These are phyloP conservation scores for Talaromyces piceae DNA, from an alignment of 2,329 filamentous ascomycete species.

Conservation along the genomic window DNA sequence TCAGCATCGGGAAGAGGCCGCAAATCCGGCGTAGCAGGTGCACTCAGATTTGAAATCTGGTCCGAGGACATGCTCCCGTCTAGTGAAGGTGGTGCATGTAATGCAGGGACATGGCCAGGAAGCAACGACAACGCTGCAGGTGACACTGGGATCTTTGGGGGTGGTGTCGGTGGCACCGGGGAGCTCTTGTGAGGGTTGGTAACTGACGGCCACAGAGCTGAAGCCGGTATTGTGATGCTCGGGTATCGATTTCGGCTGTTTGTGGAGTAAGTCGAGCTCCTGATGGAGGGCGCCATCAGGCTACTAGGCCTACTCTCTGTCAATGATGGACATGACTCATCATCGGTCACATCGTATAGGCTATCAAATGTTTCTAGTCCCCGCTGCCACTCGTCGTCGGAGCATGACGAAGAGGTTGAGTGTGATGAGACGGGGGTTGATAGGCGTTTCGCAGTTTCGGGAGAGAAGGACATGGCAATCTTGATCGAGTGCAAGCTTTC, in stretches of 20 bases:
- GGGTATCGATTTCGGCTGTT: conserved; percentile 46
- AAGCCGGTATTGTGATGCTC: conserved; percentile 52
- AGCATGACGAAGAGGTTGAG: conserved; percentile 24
- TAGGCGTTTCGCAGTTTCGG: conserved; percentile 15
- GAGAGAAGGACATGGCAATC: conserved; percentile 14
- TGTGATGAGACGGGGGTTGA: conserved; percentile 27
- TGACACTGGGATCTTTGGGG: conserved; percentile 60
- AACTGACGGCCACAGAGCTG: conserved; percentile 49
- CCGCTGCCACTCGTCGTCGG: conserved; percentile 55
- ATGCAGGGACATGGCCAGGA: conserved; percentile 61
- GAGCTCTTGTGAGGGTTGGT: conserved; percentile 46
- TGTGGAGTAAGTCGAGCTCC: conserved; percentile 29
- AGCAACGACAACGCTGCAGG: conserved; percentile 68
- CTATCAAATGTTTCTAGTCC: conserved; percentile 74
- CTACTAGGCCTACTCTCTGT: conserved; percentile 44
- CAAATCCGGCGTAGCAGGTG: conserved; percentile 74
- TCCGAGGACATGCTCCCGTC: conserved; percentile 86
- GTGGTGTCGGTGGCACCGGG: conserved; percentile 42
- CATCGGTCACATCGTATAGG: conserved; percentile 77
- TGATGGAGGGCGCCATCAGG: conserved; percentile 37
- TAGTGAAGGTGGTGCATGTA: conserved; percentile 76
- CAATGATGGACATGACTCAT: conserved; percentile 44
- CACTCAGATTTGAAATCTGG: conserved; percentile 74
- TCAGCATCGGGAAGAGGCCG: conserved; percentile 49
- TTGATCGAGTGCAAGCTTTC: conserved; percentile 12